A percentile compares a stretch with the other conserved stretches of the same genome.
Conservation (phyloP, 352 stramenopile genomes). For the Globisporangium takayamanum region DNA sequence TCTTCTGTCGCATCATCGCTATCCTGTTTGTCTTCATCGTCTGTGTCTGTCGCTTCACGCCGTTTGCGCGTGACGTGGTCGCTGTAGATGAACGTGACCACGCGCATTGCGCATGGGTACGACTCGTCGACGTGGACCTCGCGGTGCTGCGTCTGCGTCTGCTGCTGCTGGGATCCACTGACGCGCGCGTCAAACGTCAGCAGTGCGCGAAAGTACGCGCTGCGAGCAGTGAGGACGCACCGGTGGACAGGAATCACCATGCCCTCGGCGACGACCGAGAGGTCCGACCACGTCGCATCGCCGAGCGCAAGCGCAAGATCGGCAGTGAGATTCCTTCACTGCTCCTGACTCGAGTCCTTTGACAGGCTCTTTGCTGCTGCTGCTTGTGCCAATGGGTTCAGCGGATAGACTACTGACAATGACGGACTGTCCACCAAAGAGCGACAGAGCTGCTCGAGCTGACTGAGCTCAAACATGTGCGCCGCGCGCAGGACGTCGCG, state of each 20-base stretch:
- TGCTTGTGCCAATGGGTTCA: background rate
- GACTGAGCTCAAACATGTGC: conserved; percentile 29
- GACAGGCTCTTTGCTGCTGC: background rate
- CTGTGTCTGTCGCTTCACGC: background rate
- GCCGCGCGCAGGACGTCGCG: conserved; percentile 55
- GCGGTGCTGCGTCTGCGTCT: background rate
- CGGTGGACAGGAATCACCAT: conserved; percentile 40
- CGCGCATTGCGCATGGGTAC: conserved; percentile 34
- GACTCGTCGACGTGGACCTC: conserved; percentile 55
- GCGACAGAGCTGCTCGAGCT: conserved; percentile 35
- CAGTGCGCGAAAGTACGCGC: conserved; percentile 61
- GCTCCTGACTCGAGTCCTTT: background rate
- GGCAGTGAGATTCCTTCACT: conserved; percentile 18
- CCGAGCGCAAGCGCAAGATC: conserved; percentile 47
- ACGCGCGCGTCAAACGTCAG: conserved; percentile 27
- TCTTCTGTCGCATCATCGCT: conserved; percentile 20
- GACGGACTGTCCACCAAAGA: background rate
- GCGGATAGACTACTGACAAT: background rate
- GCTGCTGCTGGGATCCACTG: background rate
- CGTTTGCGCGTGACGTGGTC: conserved; percentile 26
- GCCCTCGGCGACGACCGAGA: conserved; percentile 42
- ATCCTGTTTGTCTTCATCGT: conserved; percentile 1
- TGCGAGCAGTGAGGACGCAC: conserved; percentile 56
- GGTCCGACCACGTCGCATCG: conserved; percentile 42
- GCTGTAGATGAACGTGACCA: conserved; percentile 76